Evolutionary conservation across 768 basidiomycete species (phyloP).

Genomic region (Termitomyces sp.): DNA sequence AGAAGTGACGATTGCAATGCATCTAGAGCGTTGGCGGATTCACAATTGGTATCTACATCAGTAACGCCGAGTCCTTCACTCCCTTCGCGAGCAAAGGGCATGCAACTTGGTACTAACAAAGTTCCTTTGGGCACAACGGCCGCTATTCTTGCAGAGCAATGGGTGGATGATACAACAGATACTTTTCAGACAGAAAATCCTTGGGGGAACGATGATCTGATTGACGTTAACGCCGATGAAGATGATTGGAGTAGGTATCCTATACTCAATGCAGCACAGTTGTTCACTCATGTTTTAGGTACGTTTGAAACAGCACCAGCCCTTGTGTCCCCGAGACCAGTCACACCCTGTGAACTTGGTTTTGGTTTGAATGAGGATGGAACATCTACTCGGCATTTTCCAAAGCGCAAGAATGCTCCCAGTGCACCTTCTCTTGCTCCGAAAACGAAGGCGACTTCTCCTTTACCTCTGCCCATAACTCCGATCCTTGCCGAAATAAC

Average conservation of each 20-base stretch:
- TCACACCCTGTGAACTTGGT: background rate
- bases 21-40: background rate
- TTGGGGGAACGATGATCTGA: conserved; percentile 79
- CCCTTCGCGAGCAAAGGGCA: conserved; percentile 43
- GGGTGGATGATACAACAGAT: conserved; percentile 51
- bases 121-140: conserved; percentile 26
- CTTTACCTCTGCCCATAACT: conserved; percentile 16
- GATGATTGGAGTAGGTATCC: conserved; percentile 88
- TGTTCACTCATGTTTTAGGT: conserved; percentile 31
- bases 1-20: conserved; percentile 9
- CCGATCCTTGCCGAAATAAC: conserved; percentile 44
- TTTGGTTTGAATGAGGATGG: background rate
- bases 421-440: conserved; percentile 14
- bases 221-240: conserved; percentile 89
- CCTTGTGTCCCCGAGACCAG: conserved; percentile 17
- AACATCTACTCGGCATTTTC: background rate
- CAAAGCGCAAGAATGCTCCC: conserved; percentile 15
- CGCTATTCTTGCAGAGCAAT: conserved; percentile 42
- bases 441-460: conserved; percentile 15
- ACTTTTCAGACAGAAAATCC: conserved; percentile 40
- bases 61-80: conserved; percentile 4
- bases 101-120: conserved; percentile 68
- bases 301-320: conserved; percentile 63
- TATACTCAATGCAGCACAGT: background rate
- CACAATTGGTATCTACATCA: conserved; percentile 5